Base-by-base conservation (phyloP, 1,139 yeast genomes). In the Chernovozyma aurita region DNA sequence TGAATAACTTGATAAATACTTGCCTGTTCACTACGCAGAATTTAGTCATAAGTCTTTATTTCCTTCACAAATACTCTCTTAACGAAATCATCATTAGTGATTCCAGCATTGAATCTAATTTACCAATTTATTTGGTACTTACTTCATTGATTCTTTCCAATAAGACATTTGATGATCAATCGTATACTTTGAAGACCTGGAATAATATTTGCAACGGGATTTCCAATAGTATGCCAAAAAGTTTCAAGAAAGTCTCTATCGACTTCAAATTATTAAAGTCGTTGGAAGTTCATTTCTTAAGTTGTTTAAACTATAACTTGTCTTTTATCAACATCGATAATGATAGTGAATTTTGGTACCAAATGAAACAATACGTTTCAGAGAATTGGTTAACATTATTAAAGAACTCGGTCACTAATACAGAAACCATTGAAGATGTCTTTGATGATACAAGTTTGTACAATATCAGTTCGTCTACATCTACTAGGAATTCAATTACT, bases 161-260 rank as follows among this genome's bases (percentile, higher is more conserved):
- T 50, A 74, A 74, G 49, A 57, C 69, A 13, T 62, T 57, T 40
- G 76, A 74, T 48, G 80, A 74, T 46, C 75, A 71, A 38, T 67
- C 73, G 33, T 74, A 73, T 43, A 72, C 78, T 1, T 56, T 73
- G 43, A 73, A 73, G 43, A 74, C 79, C 4, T 74, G 80, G 80
- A 57, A 44, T 26, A 52, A 43, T 34, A 46, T 53, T 14, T 44
- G 46, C 22, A 31, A 30, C n/a, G 37, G 37, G 4, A 30, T 34
- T 5, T 15, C 25, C 8, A 14, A 16, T 21, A n/a, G 28, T 14
- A 17, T 9, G 18, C 12, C 24, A 16, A 32, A 41, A 18, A 34
- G 32, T 12, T 38, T 15, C 18, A 18, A 21, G n/a, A 27, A 22
- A 4, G 21, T 37, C 4, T 14, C 27, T 7, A 31, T 53, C 5